These are phyloP conservation scores for Scheffersomyces quercinus DNA, from an alignment of 1,139 yeast species.

Conservation along the genomic window DNA sequence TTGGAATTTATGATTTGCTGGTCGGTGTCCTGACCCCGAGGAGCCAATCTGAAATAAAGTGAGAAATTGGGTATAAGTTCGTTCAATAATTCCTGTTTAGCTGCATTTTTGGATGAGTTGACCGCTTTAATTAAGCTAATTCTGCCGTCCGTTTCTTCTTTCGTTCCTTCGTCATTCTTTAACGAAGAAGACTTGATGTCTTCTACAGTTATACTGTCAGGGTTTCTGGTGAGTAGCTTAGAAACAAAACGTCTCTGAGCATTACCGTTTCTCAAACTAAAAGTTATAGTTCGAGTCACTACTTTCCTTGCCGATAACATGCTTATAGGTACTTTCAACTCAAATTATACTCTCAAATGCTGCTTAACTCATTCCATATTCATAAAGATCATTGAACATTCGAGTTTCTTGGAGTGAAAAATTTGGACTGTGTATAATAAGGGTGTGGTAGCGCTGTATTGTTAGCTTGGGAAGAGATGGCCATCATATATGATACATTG, in stretches of 20 bases:
- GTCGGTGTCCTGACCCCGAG: conserved; percentile 9
- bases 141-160: conserved; percentile 2
- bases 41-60: conserved; percentile 25
- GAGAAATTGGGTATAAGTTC: conserved; percentile 33
- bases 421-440: no score
- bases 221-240: conserved; percentile 6
- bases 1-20: conserved; percentile 10
- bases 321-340: no score
- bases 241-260: not conserved
- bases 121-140: conserved; percentile 11
- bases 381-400: no score
- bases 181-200: conserved; percentile 5
- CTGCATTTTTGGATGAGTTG: conserved; percentile 7
- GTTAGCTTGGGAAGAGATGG: no score
- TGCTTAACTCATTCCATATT: no score
- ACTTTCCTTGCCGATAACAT: no score
- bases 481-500: no score
- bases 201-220: conserved; percentile 10
- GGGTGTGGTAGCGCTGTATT: no score
- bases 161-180: conserved; percentile 2
- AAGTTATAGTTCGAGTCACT: no score
- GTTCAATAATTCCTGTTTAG: conserved; percentile 11
- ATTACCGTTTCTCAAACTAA: no score
- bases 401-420: not conserved
- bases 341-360: no score